phyloP scores from a whole-genome alignment of 1,284 basidiomycete species.

The Psilocybe mexicana region DNA sequence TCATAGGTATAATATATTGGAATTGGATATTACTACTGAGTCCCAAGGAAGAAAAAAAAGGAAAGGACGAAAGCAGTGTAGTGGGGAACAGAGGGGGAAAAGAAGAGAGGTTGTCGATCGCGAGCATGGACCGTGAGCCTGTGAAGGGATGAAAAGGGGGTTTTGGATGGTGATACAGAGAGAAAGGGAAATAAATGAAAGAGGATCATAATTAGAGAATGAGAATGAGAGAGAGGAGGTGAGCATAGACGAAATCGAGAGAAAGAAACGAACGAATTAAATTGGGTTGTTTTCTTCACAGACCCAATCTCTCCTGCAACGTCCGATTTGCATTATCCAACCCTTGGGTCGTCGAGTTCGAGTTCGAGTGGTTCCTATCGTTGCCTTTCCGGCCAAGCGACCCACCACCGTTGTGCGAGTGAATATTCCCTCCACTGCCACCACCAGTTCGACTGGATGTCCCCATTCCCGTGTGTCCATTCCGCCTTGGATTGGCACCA shows the following conservation, averaged over 20 bases:
- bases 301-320: slow-evolving; percentile 77
- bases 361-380: slow-evolving; percentile 17
- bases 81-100: slow-evolving; percentile 12
- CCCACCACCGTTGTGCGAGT: slow-evolving; percentile 11
- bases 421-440: slow-evolving; percentile 14
- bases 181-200: no score
- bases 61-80: slow-evolving; percentile 8
- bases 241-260: slow-evolving; percentile 7
- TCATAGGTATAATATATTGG: background rate
- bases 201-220: background rate
- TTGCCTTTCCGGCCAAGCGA: slow-evolving; percentile 19
- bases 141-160: no score
- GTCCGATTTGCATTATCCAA: slow-evolving; percentile 70
- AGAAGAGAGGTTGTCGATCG: background rate
- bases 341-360: slow-evolving; percentile 29
- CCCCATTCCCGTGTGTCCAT: slow-evolving; percentile 18
- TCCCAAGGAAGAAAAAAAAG: slow-evolving; percentile 5
- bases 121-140: no score
- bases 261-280: slow-evolving; percentile 4
- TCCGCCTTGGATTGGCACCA: slow-evolving; percentile 25
- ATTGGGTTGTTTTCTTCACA: slow-evolving; percentile 36
- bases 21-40: background rate
- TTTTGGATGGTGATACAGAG: no score
- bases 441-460: slow-evolving; percentile 25
- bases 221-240: slow-evolving; percentile 6